Evolutionary conservation across 805 yeast species (phyloP), one percentile per base, ranked within the genome.

Genomic region (Kazachstania africana): DNA sequence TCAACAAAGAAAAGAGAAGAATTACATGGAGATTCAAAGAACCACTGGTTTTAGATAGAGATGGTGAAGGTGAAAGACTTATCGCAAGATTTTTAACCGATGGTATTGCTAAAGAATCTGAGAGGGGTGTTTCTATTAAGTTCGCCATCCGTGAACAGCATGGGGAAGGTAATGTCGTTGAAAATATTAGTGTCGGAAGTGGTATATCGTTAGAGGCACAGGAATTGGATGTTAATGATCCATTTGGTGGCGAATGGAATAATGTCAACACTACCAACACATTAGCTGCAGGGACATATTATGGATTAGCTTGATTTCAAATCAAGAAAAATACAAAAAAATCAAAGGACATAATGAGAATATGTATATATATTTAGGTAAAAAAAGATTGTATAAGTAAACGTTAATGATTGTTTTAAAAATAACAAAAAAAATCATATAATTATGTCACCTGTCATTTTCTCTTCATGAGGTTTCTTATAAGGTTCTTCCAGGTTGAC

Each of bases 21-120:
- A 77, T 91, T 36, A 78, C 91, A 1, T 87, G 96, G 95, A 72
- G 79, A 50, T 73, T 75, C 43, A 59, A 43, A 35, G 63, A 60
- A 28, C 62, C 67, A 9, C 44, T 69, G 8, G 48, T 44, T 3
- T 44, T 73, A 15, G 43, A 44, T 17, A 55, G 57, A 38, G 37
- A 42, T 29, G 43, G 44, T 3, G 85, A 79, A 42, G 42, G 40
- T 19, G 77, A 78, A 45, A 73, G 79, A 46, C 65, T 87, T 27
- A 75, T 88, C 48, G 95, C 94, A 12, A 75, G 95, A 57, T 84
- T 88, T 49, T 62, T 77, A 52, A 88, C 95, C 3, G 71, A 70
- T 25, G 78, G 79, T 4, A 51, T 57, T 25, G 94, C 80, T 6
- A 57, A 57, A n/a, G 95, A 84, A 55, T 66, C 78, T 15, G 74